These are phyloP conservation scores for Coemansia sp. DNA, from an alignment of 192 early-diverging fungal genomes.

Conservation along the genomic window DNA sequence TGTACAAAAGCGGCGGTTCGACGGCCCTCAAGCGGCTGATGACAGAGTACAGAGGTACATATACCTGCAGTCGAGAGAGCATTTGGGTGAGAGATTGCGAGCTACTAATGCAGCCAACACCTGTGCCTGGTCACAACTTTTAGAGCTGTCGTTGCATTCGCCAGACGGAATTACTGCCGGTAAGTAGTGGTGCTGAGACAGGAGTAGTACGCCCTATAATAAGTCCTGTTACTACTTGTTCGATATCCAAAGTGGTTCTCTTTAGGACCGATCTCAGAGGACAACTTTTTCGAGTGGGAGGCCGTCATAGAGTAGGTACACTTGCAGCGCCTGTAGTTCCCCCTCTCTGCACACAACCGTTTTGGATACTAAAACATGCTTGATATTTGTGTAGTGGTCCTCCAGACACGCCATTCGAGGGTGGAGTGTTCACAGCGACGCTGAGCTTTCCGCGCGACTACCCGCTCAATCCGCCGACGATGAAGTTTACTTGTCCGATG, in stretches of 20 bases:
- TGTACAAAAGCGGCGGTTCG: constrained; percentile 60
- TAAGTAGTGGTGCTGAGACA: constrained; percentile 31
- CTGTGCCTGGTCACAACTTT: background rate
- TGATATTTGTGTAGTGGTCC: constrained; percentile 65
- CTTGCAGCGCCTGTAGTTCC: background rate
- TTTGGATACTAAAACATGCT: background rate
- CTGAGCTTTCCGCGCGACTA: constrained; percentile 92
- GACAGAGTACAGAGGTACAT: constrained; percentile 84
- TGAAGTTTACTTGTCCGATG: constrained; percentile 95
- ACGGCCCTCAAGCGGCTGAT: constrained; percentile 86
- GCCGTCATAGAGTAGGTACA: constrained; percentile 35
- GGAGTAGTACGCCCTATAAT: constrained; percentile 20
- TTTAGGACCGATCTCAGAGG: constrained; percentile 74
- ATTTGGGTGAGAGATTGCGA: background rate
- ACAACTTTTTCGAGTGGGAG: constrained; percentile 56
- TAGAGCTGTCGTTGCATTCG: constrained; percentile 83
- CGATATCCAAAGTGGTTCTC: background rate
- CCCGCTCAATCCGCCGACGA: constrained; percentile 89
- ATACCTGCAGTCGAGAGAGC: background rate
- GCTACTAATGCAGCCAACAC: constrained; percentile 1
- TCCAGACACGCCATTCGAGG: constrained; percentile 90
- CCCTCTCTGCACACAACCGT: no score
- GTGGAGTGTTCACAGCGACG: constrained; percentile 87
- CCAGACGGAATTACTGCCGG: constrained; percentile 93
- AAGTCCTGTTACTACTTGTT: background rate